Percentiles rank a stretch among this genome's conserved stretches.
phyloP scores from a whole-genome alignment of 2,329 filamentous ascomycete species.

The Arthrobotrys pseudoclavata region DNA sequence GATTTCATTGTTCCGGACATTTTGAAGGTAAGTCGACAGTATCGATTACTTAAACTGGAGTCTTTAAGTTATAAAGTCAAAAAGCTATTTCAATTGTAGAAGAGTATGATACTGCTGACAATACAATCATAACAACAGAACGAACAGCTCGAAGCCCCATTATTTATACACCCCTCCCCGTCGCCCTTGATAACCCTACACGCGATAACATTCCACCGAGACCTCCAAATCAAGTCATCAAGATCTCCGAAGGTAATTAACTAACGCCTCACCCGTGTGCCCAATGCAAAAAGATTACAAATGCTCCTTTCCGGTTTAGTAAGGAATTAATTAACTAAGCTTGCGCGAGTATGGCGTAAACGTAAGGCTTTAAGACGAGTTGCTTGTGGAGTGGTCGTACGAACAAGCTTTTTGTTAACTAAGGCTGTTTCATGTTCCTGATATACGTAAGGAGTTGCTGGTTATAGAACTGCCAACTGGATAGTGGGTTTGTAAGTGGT shows the following conservation, averaged over 20 bases:
- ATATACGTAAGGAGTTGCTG: background rate
- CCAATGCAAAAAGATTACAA: slow-evolving; percentile 11
- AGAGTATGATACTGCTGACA: slow-evolving; percentile 4
- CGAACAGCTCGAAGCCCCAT: background rate
- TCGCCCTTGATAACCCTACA: background rate
- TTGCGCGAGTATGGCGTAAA: slow-evolving; percentile 19
- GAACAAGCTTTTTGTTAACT: slow-evolving; percentile 18
- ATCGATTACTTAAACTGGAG: background rate
- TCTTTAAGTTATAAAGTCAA: background rate
- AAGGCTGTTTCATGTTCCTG: background rate
- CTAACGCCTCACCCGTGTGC: background rate
- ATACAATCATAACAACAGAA: background rate
- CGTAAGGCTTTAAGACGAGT: no score
- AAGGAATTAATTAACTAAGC: background rate
- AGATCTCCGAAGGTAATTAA: background rate
- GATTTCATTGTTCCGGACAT: slow-evolving; percentile 64
- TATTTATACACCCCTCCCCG: background rate
- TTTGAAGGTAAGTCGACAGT: background rate
- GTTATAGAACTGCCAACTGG: no score
- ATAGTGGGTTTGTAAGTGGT: background rate
- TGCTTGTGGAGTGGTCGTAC: background rate
- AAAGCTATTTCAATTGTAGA: background rate
- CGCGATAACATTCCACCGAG: slow-evolving; percentile 15
- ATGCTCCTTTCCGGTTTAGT: background rate
- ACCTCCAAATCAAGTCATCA: background rate